A percentile compares a stretch with the other conserved stretches of the same genome.
These are phyloP conservation scores for Scutellaria galericulata DNA, from an alignment of 257 asterid species.

Conservation along the genomic window DNA sequence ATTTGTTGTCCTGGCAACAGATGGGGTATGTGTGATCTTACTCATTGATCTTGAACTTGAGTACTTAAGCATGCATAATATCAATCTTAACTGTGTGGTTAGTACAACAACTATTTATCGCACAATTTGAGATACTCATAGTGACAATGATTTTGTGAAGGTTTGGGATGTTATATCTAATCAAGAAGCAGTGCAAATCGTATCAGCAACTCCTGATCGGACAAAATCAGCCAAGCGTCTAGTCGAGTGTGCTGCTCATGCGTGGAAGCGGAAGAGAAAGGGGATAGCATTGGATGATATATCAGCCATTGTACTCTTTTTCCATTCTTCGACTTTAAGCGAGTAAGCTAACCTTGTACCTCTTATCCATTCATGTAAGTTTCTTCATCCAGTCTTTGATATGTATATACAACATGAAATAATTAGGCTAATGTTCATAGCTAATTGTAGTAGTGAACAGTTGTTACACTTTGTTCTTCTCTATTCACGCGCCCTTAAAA, in stretches of 20 bases:
- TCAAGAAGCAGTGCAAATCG: constrained; percentile 75
- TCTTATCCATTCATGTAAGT: no score
- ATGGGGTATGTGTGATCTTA: constrained; percentile 61
- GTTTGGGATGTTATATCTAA: constrained; percentile 90
- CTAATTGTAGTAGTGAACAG: no score
- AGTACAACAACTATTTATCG: no score
- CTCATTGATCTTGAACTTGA: no score
- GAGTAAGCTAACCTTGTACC: constrained; percentile 41
- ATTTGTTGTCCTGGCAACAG: constrained; percentile 79
- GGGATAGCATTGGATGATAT: constrained; percentile 86
- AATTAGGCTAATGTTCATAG: no score
- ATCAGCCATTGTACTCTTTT: constrained; percentile 75
- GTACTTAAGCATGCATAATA: no score
- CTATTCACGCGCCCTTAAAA: no score
- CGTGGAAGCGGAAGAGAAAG: constrained; percentile 74
- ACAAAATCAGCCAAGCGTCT: constrained; percentile 63
- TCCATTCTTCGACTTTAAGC: constrained; percentile 45
- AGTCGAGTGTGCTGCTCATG: constrained; percentile 61
- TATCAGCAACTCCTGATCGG: constrained; percentile 50
- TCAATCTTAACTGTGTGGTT: no score
- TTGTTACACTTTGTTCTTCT: no score
- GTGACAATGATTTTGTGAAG: constrained; percentile 38
- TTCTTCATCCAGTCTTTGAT: no score
- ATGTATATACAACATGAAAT: no score
- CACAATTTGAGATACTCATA: no score